phyloP scores from a whole-genome alignment of 139 green algal genomes.

The Deuterostichococcus epilithicus region DNA sequence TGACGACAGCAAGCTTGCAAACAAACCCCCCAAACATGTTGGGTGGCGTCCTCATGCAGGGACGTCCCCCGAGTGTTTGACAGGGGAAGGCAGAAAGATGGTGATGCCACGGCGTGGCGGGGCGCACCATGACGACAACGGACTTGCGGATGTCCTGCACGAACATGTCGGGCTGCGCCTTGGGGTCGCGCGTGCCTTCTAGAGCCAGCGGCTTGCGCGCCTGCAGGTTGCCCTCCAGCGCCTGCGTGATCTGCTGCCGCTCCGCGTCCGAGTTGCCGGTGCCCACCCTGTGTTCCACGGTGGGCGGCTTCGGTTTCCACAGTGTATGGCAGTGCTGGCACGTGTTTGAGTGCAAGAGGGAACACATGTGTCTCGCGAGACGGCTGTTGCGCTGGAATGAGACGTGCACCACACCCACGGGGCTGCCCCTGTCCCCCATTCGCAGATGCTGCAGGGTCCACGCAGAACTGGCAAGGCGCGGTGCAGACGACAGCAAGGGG shows the following conservation, averaged over 20 bases:
- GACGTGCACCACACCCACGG: too few relatives aligned
- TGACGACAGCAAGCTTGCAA: too few relatives aligned
- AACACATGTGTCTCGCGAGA: neutral
- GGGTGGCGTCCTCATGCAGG: too few relatives aligned
- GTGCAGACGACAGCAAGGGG: too few relatives aligned
- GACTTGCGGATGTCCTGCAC: slow-evolving; percentile 47
- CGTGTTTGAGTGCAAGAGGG: neutral
- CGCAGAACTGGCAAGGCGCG: neutral
- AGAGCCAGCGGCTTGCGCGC: slow-evolving; percentile 23
- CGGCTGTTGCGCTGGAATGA: neutral
- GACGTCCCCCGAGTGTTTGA: neutral
- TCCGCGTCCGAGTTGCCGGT: slow-evolving; percentile 58
- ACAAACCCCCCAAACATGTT: too few relatives aligned
- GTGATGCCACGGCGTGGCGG: too few relatives aligned
- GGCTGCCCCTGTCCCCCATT: neutral
- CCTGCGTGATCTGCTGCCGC: slow-evolving; percentile 28
- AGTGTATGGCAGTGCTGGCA: too few relatives aligned
- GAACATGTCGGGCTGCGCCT: slow-evolving; percentile 67
- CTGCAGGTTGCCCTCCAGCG: slow-evolving; percentile 20
- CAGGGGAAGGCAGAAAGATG: neutral
- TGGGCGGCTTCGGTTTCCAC: neutral
- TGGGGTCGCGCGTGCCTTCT: slow-evolving; percentile 27
- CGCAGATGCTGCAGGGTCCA: neutral
- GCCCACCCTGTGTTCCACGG: slow-evolving; percentile 55
- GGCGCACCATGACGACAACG: slow-evolving; percentile 49